phyloP scores from a whole-genome alignment of 768 basidiomycete genomes.

The Amanita polypyramis region DNA sequence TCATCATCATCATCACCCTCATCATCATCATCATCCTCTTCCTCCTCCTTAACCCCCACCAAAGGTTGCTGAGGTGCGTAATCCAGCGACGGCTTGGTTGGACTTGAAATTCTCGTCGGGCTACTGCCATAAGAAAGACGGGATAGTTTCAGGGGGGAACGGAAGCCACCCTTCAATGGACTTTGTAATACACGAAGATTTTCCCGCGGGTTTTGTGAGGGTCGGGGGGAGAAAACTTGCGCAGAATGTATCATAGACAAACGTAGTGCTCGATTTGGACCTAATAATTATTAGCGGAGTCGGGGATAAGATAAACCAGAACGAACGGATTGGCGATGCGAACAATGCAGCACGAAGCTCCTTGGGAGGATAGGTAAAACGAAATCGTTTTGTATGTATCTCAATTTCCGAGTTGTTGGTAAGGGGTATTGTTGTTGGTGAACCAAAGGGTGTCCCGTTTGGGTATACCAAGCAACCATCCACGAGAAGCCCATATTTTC shows the following conservation, averaged over 20 bases:
- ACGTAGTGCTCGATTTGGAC: constrained; percentile 37
- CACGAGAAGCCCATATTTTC: constrained; percentile 43
- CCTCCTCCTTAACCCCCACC: constrained; percentile 18
- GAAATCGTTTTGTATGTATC: constrained; percentile 59
- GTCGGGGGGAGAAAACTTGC: constrained; percentile 61
- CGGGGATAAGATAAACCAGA: constrained; percentile 4
- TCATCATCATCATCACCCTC: constrained; percentile 28
- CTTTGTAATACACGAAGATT: constrained; percentile 56
- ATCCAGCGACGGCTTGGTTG: neutral
- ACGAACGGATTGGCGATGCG: constrained; percentile 38
- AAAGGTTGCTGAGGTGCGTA: neutral
- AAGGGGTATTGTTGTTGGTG: constrained; percentile 49
- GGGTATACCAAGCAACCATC: constrained; percentile 59
- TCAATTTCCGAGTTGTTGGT: constrained; percentile 57
- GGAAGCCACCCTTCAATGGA: constrained; percentile 34
- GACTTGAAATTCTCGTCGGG: constrained; percentile 8
- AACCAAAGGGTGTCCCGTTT: constrained; percentile 14
- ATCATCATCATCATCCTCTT: constrained; percentile 27
- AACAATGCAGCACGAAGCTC: constrained; percentile 45
- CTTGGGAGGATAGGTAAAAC: constrained; percentile 70
- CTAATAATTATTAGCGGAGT: constrained; percentile 4
- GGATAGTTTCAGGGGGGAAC: constrained; percentile 19
- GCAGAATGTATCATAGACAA: constrained; percentile 71
- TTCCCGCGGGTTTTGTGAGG: constrained; percentile 46
- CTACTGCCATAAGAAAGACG: constrained; percentile 13